These are phyloP conservation scores for Candolleomyces efflorescens DNA, from an alignment of 768 basidiomycete genomes.

Conservation along the genomic window DNA sequence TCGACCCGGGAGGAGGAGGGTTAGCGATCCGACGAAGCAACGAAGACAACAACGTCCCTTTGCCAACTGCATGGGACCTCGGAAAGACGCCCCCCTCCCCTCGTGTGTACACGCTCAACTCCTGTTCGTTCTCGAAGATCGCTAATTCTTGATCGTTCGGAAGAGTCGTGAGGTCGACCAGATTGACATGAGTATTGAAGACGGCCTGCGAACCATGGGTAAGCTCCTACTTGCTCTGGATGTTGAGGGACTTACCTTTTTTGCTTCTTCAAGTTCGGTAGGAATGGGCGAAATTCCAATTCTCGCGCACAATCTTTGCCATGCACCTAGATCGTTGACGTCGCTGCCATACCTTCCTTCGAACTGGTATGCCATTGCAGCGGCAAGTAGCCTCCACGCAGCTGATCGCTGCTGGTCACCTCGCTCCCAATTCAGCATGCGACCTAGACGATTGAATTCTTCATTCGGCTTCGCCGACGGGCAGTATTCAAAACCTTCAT, in stretches of 20 bases:
- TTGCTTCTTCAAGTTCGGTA: background rate
- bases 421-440: too few species aligned
- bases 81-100: too few species aligned
- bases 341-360: background rate
- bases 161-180: background rate
- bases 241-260: background rate
- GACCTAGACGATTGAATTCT: too few species aligned
- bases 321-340: background rate
- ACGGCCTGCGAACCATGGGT: background rate
- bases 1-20: too few species aligned
- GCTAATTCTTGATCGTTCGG: too few species aligned
- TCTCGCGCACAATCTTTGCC: constrained; percentile 3
- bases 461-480: too few species aligned
- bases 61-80: too few species aligned
- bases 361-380: constrained; percentile 5
- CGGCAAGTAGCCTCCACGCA: background rate
- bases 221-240: background rate
- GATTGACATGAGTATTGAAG: background rate
- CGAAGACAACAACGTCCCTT: too few species aligned
- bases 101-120: too few species aligned
- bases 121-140: too few species aligned
- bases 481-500: too few species aligned
- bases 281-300: background rate
- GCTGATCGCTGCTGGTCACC: background rate
- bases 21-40: too few species aligned